Percentiles rank a stretch among this genome's conserved stretches.
phyloP scores from a whole-genome alignment of 305 asterid species.

The Solanum chacoense region DNA sequence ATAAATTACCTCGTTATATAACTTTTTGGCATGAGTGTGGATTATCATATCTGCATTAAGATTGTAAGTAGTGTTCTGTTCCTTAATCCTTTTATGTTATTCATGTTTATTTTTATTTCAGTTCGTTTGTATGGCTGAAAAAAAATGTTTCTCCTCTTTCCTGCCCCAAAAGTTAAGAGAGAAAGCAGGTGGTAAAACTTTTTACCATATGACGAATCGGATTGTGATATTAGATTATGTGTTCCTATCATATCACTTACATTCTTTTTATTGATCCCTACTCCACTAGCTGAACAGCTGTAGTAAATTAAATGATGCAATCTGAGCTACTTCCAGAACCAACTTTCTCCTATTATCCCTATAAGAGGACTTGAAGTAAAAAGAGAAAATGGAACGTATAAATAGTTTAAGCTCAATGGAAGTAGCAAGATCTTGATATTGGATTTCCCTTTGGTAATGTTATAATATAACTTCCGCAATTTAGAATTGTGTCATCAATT shows the following conservation, averaged over 20 bases:
- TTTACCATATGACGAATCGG: background rate
- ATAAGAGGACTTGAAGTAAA: background rate
- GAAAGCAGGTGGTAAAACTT: background rate
- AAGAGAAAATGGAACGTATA: background rate
- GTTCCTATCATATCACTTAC: background rate
- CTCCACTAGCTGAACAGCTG: background rate
- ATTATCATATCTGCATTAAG: background rate
- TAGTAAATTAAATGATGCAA: background rate
- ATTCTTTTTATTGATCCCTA: background rate
- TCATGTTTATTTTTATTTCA: background rate
- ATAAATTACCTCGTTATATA: background rate
- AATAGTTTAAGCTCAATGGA: background rate
- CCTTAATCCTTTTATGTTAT: background rate
- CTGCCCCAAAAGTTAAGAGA: background rate
- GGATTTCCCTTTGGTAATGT: background rate
- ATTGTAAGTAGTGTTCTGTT: background rate
- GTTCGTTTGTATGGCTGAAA: background rate
- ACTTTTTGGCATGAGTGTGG: background rate
- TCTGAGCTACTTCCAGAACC: background rate
- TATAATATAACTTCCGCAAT: background rate
- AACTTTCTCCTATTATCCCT: background rate
- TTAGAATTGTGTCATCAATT: background rate
- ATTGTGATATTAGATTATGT: background rate
- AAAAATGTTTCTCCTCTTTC: background rate
- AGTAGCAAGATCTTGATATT: background rate